These are phyloP conservation scores for Suillus tomentosus DNA, from an alignment of 768 basidiomycete species.

Conservation along the genomic window DNA sequence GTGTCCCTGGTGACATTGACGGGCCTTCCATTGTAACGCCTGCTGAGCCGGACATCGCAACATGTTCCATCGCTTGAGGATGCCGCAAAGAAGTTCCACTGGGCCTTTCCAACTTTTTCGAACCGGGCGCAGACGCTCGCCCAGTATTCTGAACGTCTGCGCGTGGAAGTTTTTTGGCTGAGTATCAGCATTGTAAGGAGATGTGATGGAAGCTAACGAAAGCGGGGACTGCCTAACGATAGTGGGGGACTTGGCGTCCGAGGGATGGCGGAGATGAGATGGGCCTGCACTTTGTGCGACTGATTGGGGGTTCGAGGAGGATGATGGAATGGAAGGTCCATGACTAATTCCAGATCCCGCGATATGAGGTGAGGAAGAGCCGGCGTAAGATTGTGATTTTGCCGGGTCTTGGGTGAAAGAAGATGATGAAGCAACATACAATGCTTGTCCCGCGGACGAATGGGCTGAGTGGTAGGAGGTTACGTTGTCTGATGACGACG, in stretches of 20 bases:
- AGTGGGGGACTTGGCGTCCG: slow-evolving; percentile 34
- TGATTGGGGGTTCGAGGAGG: slow-evolving; percentile 24
- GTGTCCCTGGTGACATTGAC: slow-evolving; percentile 31
- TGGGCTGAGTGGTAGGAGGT: slow-evolving; percentile 30
- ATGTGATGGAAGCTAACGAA: slow-evolving; percentile 43
- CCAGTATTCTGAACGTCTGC: slow-evolving; percentile 73
- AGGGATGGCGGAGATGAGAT: slow-evolving; percentile 29
- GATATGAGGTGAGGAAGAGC: slow-evolving; percentile 28
- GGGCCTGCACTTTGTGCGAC: slow-evolving; percentile 18
- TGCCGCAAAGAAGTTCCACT: slow-evolving; percentile 43
- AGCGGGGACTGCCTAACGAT: slow-evolving; percentile 40
- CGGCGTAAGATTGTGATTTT: slow-evolving; percentile 29
- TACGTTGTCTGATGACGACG: slow-evolving; percentile 27
- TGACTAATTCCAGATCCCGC: slow-evolving; percentile 19
- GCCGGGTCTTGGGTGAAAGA: slow-evolving; percentile 29
- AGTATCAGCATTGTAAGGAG: slow-evolving; percentile 38
- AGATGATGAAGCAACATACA: slow-evolving; percentile 27
- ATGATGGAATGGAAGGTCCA: slow-evolving; percentile 21
- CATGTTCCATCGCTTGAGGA: slow-evolving; percentile 28
- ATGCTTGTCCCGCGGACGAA: slow-evolving; percentile 26
- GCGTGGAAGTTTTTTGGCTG: slow-evolving; percentile 78
- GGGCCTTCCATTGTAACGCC: slow-evolving; percentile 34
- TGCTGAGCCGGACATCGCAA: slow-evolving; percentile 24
- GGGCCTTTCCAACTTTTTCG: slow-evolving; percentile 35
- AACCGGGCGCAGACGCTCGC: slow-evolving; percentile 75